Evolutionary conservation across 805 yeast species (phyloP), one percentile per base, ranked within the genome.

Genomic region (Metschnikowia aberdeeniae): DNA sequence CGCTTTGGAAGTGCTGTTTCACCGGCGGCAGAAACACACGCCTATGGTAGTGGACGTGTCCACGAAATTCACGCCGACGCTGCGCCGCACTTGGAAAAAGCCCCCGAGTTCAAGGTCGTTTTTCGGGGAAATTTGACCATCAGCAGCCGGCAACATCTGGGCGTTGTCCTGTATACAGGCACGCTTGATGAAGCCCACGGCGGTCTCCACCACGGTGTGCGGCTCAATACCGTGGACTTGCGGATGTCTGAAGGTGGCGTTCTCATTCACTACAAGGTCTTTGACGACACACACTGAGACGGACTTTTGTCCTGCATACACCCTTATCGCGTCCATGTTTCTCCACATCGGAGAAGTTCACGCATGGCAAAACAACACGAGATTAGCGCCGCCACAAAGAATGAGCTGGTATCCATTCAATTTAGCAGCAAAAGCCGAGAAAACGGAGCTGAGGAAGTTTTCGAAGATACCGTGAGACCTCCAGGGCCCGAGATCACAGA

Each of bases 141-240:
- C 9, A 40, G 41, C 24, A 44, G 51, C 17, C 42, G 54, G 11
- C 28, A 35, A 5, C 50, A 50, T 13, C n/a, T 34, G 20, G 68
- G 68, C 0, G 32, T 40, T 3, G 46, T 61, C 10, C 19, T 28
- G 11, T 68, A 65, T 50, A 40, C 44, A 13, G 73, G 72, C 1
- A 42, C 41, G 10, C 47, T 68, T 20, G 72, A 68, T 43, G 53
- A 58, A 39, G 58, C 59, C 44, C 73, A 68, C 44, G 38, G 61
- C 24, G 53, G 55, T 34, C 60, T 66, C 24, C 59, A 63, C 47
- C 47, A 63, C 27, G 73, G 73, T 2, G 60, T 64, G 28, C 62
- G 63, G 38, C 51, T 68, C 10, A 36, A 39, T 5, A 47, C 50
- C 10, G 51, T 64, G 51, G 58, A 60, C 12, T 44, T 62, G 40